These are phyloP conservation scores for Skeletonema costatum DNA, from an alignment of 108 stramenopile species.

Conservation along the genomic window DNA sequence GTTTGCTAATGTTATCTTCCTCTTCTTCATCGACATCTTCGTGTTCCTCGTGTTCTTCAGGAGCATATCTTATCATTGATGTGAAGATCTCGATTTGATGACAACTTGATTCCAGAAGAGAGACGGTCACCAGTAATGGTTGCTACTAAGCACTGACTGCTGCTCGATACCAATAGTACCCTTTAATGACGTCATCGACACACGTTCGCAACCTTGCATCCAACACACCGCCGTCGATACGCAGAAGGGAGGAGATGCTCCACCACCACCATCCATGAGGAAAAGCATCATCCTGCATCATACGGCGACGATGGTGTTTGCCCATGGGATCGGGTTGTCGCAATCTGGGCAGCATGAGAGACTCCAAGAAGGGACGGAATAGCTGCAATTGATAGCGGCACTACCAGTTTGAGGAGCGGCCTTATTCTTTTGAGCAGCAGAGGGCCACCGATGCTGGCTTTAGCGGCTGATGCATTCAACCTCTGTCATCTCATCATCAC, in stretches of 20 bases:
- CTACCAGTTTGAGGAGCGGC: neutral
- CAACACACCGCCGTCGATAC: neutral
- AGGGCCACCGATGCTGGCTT: neutral
- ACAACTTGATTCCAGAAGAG: neutral
- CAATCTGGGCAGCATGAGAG: neutral
- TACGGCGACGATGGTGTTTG: neutral
- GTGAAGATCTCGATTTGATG: neutral
- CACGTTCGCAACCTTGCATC: neutral
- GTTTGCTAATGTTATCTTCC: neutral
- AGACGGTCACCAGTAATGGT: neutral
- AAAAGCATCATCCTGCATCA: neutral
- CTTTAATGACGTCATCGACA: neutral
- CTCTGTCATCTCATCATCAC: slow-evolving; percentile 62
- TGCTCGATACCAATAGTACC: neutral
- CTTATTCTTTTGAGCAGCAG: neutral
- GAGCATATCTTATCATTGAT: neutral
- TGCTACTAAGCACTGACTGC: neutral
- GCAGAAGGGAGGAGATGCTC: neutral
- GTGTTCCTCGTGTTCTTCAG: neutral
- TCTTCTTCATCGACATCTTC: neutral
- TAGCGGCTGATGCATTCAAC: slow-evolving; percentile 41
- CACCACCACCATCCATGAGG: neutral
- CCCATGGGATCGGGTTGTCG: neutral
- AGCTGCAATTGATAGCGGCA: neutral
- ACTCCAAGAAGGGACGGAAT: neutral